phyloP scores from a whole-genome alignment of 768 basidiomycete genomes.

The Xerocomellus chrysenteron region DNA sequence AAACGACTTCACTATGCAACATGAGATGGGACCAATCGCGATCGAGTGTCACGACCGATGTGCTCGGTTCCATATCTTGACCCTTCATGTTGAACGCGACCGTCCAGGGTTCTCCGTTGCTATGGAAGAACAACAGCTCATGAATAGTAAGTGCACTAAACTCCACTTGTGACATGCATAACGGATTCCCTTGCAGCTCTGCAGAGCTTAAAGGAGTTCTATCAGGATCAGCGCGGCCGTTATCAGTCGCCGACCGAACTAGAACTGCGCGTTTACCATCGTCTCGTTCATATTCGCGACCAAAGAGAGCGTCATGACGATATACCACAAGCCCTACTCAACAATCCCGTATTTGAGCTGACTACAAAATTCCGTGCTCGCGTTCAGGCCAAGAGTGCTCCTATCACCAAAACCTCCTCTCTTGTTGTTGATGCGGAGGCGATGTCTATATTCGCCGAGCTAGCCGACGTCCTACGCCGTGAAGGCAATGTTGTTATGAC shows the following conservation, averaged over 20 bases:
- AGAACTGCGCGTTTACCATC: slow-evolving; percentile 95
- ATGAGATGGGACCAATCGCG: slow-evolving; percentile 68
- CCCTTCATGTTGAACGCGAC: slow-evolving; percentile 66
- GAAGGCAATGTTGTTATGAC: slow-evolving; percentile 70
- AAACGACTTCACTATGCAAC: slow-evolving; percentile 94
- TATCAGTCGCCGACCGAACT: slow-evolving; percentile 82
- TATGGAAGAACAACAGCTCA: slow-evolving; percentile 85
- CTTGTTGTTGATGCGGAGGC: slow-evolving; percentile 62
- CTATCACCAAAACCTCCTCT: slow-evolving; percentile 65
- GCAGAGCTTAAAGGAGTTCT: slow-evolving; percentile 90
- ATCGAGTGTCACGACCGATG: slow-evolving; percentile 93
- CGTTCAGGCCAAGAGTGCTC: slow-evolving; percentile 77
- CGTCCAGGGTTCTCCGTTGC: slow-evolving; percentile 55
- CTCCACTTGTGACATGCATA: neutral
- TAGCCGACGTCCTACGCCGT: slow-evolving; percentile 61
- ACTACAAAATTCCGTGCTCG: slow-evolving; percentile 78
- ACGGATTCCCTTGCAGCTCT: slow-evolving; percentile 56
- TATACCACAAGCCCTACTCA: slow-evolving; percentile 64
- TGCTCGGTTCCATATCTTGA: slow-evolving; percentile 89
- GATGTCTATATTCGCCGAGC: slow-evolving; percentile 63
- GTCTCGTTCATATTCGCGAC: slow-evolving; percentile 88
- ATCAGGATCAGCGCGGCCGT: slow-evolving; percentile 72
- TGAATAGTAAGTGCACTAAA: slow-evolving; percentile 67
- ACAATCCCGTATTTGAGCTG: slow-evolving; percentile 75
- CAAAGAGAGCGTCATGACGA: slow-evolving; percentile 73